phyloP scores from a whole-genome alignment of 345 rosid genomes.

The Acer yangbiense region DNA sequence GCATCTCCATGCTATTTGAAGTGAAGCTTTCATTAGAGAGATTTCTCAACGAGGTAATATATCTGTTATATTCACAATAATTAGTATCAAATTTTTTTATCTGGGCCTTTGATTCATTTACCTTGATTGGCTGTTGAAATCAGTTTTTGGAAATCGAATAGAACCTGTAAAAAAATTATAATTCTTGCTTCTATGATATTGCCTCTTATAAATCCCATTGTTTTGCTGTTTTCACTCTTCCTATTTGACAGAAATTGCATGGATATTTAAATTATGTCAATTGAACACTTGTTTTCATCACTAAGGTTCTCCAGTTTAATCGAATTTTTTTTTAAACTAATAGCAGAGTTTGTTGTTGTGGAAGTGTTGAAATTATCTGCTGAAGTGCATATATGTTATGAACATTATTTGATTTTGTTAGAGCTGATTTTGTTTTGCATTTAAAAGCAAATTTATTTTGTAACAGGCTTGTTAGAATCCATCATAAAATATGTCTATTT shows the following conservation, averaged over 20 bases:
- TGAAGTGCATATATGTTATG: not conserved
- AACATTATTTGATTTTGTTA: not conserved
- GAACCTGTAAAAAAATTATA: not conserved
- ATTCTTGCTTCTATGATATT: not conserved
- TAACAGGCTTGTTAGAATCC: not conserved
- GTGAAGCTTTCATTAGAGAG: no score
- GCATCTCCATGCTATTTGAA: not conserved
- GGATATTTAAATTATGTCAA: not conserved
- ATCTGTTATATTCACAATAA: slow-evolving; percentile 19
- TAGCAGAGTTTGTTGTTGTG: not conserved
- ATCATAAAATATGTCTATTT: not conserved
- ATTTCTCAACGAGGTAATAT: no score
- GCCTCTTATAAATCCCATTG: not conserved
- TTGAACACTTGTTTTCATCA: not conserved
- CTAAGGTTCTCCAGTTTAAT: not conserved
- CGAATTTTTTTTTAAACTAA: no score
- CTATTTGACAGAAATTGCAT: no score
- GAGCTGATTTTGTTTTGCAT: not conserved
- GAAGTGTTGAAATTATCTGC: not conserved
- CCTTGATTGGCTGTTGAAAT: not conserved
- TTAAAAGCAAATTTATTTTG: not conserved
- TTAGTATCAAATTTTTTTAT: not conserved
- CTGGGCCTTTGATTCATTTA: no score
- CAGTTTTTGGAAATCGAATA: not conserved
- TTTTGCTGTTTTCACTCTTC: not conserved